Conservation (phyloP, 345 rosid genomes). For the Eucalyptus viminalis region DNA sequence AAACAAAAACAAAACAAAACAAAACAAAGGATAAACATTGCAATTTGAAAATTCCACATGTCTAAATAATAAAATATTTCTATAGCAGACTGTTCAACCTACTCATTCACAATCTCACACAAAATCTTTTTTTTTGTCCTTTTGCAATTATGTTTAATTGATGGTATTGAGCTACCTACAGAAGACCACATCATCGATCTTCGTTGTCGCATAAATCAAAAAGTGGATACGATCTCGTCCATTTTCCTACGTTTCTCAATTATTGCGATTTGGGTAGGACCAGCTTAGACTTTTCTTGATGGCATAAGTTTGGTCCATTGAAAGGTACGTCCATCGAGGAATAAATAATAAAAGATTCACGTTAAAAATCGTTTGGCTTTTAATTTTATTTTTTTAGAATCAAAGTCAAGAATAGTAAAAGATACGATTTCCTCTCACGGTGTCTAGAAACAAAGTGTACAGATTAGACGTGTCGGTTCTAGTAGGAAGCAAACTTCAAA, state of each 20-base stretch:
- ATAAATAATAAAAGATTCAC: background rate
- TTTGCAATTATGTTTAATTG: background rate
- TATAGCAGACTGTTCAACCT: too few species aligned
- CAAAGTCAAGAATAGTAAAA: background rate
- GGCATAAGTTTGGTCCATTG: too few species aligned
- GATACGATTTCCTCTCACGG: background rate
- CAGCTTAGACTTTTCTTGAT: background rate
- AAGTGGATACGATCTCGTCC: background rate
- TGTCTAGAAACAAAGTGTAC: too few species aligned
- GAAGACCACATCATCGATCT: background rate
- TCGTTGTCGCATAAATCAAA: background rate
- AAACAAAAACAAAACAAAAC: fast-evolving
- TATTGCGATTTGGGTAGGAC: background rate
- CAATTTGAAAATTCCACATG: background rate
- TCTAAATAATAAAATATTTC: background rate
- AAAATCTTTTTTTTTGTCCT: background rate
- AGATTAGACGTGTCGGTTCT: too few species aligned
- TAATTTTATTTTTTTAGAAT: too few species aligned
- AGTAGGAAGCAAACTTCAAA: too few species aligned
- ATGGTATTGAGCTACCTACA: background rate
- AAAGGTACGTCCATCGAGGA: background rate
- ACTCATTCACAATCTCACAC: background rate
- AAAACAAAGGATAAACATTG: background rate
- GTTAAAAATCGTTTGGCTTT: background rate
- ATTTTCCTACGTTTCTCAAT: background rate